These are phyloP conservation scores for Cutaneotrichosporon spelunceum DNA, from an alignment of 1,284 basidiomycete genomes.

Conservation along the genomic window DNA sequence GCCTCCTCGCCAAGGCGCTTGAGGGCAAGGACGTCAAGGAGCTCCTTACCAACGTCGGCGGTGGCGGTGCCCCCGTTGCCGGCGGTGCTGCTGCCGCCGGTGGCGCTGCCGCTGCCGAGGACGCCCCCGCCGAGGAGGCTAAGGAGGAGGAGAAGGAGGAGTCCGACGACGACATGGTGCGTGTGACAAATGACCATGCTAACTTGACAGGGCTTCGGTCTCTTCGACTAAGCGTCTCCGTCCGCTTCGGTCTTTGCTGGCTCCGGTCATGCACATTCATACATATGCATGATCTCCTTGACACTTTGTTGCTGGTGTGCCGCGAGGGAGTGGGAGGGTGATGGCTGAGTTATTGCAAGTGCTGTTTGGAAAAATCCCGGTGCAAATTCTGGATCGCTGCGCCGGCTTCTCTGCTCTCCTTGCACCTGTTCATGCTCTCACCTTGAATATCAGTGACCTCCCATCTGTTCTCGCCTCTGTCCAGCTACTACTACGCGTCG, in stretches of 20 bases:
- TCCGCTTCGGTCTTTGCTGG: constrained; percentile 4
- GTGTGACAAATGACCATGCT: no score
- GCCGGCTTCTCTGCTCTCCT: no score
- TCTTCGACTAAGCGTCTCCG: constrained; percentile 64
- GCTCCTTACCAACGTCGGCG: constrained; percentile 85
- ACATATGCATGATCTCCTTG: constrained; percentile 18
- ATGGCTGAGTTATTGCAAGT: background rate
- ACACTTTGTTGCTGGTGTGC: background rate
- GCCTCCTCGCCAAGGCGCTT: constrained; percentile 92
- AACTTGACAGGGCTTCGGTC: constrained; percentile 66
- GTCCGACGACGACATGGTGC: constrained; percentile 87
- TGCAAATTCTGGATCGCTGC: background rate
- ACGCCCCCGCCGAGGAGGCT: constrained; percentile 68
- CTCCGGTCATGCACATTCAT: constrained; percentile 8
- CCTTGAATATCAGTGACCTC: no score
- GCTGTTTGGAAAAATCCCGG: background rate
- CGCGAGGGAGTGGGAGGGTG: no score
- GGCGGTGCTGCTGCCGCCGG: constrained; percentile 58
- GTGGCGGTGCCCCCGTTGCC: constrained; percentile 71
- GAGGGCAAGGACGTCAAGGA: constrained; percentile 98
- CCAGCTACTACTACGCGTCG: no score
- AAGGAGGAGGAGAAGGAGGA: constrained; percentile 74
- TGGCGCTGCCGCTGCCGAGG: constrained; percentile 58
- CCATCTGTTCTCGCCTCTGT: no score
- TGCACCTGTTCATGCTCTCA: no score